Evolutionary conservation across 116 monocot genomes (phyloP).

Genomic region (Trichopus zeylanicus): DNA sequence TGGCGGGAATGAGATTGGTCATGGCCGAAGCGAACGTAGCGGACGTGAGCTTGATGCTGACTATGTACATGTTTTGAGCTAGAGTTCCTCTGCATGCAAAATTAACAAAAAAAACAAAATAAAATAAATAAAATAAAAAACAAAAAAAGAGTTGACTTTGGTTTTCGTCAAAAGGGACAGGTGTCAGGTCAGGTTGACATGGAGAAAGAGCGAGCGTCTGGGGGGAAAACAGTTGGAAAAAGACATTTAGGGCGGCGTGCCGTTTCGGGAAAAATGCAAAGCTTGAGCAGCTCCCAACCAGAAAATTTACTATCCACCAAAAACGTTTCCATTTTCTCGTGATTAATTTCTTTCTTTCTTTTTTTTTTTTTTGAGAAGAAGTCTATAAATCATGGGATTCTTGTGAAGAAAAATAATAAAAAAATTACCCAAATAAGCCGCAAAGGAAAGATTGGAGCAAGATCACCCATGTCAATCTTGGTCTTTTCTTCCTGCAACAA

Average conservation of each 20-base stretch:
- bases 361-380: background rate
- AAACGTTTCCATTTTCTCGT: background rate
- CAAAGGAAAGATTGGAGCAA: constrained; percentile 13
- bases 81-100: background rate
- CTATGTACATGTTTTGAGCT: background rate
- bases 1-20: constrained; percentile 18
- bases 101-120: constrained; percentile 1
- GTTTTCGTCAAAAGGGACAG: no score
- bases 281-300: background rate
- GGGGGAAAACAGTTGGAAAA: background rate
- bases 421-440: constrained; percentile 24
- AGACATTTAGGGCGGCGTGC: no score
- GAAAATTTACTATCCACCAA: background rate
- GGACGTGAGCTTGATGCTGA: constrained; percentile 21
- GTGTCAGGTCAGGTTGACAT: no score
- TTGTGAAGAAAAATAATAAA: background rate
- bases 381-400: background rate
- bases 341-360: background rate
- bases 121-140: background rate
- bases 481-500: constrained; percentile 20
- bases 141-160: background rate
- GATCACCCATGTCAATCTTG: constrained; percentile 16
- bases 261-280: no score
- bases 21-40: constrained; percentile 23
- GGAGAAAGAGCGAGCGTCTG: no score